phyloP scores from a whole-genome alignment of 225 moss, liverwort and hornwort genomes.

The Polytrichum formosum region DNA sequence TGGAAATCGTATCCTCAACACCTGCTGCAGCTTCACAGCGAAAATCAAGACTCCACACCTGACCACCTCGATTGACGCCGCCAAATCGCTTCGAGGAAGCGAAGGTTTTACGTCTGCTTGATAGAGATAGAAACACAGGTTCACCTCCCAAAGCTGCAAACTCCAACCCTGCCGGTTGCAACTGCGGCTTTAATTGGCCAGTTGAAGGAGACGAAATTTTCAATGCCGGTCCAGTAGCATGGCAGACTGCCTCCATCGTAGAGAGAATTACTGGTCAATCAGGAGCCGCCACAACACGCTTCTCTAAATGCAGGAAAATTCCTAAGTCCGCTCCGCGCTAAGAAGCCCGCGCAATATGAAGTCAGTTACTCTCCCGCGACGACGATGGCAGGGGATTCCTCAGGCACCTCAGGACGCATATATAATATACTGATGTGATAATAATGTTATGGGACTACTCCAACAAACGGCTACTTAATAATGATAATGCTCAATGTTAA shows the following conservation, averaged over 20 bases:
- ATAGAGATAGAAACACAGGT: slow-evolving; percentile 19
- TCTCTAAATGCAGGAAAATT: too few species aligned
- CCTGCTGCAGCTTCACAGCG: slow-evolving; percentile 34
- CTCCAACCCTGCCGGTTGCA: not conserved
- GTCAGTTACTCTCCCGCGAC: too few species aligned
- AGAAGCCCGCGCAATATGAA: too few species aligned
- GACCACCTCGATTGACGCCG: slow-evolving; percentile 23
- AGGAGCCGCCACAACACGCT: not conserved
- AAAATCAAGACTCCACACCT: slow-evolving; percentile 35
- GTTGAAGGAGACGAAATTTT: slow-evolving; percentile 13
- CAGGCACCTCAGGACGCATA: too few species aligned
- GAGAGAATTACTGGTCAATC: not conserved
- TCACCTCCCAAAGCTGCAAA: not conserved
- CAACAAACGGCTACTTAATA: too few species aligned
- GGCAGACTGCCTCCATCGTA: slow-evolving; percentile 46
- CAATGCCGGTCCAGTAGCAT: slow-evolving; percentile 21
- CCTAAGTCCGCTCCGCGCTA: too few species aligned
- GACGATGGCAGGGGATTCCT: too few species aligned
- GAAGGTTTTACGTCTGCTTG: slow-evolving; percentile 22
- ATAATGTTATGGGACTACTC: too few species aligned
- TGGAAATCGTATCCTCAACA: slow-evolving; percentile 29
- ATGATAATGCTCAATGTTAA: too few species aligned
- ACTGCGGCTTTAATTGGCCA: slow-evolving; percentile 14
- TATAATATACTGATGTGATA: too few species aligned
- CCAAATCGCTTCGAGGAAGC: slow-evolving; percentile 9